These are phyloP conservation scores for Ophiosphaerella korrae DNA, from an alignment of 2,329 filamentous ascomycete genomes.

Conservation along the genomic window DNA sequence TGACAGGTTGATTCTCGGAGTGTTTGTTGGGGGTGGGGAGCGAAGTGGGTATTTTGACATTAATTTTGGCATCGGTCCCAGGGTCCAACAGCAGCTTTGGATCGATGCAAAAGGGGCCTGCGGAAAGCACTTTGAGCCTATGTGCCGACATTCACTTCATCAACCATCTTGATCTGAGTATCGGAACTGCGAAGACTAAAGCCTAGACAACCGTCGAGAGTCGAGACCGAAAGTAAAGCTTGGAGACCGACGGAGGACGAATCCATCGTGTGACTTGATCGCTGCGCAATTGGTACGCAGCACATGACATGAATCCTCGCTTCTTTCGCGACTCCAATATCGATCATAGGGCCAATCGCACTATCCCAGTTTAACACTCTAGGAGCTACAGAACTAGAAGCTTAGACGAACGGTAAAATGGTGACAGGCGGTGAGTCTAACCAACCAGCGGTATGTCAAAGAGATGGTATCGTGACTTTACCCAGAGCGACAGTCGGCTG, in stretches of 20 bases:
- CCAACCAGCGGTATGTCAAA: conserved; percentile 1
- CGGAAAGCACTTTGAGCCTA: background rate
- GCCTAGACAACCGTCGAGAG: background rate
- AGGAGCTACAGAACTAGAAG: background rate
- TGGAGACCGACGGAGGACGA: no score
- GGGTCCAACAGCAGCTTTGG: background rate
- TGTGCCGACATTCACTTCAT: background rate
- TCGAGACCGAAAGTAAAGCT: background rate
- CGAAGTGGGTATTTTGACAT: conserved; percentile 5
- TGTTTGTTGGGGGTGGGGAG: background rate
- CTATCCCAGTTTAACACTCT: no score
- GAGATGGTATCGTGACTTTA: background rate
- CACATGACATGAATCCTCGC: background rate
- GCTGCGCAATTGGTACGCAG: conserved; percentile 1
- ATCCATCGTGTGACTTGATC: background rate
- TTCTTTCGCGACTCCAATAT: background rate
- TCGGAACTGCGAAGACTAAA: background rate
- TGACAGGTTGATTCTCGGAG: background rate
- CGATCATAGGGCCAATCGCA: background rate
- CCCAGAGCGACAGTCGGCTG: no score
- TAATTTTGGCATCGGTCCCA: conserved; percentile 1
- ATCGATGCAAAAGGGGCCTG: background rate
- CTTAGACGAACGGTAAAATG: background rate
- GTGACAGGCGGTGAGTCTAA: conserved; percentile 2
- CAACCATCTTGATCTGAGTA: conserved; percentile 1